These are phyloP conservation scores for Hura crepitans DNA, from an alignment of 441 rosid genomes.

Conservation along the genomic window DNA sequence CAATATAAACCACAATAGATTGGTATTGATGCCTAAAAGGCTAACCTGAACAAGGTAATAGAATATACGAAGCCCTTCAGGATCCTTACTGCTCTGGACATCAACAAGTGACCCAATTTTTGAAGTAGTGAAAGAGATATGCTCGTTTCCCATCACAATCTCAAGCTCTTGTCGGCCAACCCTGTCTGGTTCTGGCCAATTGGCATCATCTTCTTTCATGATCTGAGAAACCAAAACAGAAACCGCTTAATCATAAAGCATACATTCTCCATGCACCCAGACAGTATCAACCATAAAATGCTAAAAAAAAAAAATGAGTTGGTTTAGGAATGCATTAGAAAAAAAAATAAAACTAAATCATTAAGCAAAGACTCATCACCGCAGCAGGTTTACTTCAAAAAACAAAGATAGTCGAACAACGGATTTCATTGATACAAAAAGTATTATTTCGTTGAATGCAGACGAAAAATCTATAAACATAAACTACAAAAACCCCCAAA, in stretches of 20 bases:
- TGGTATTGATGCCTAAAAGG: neutral
- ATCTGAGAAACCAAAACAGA: constrained; percentile 40
- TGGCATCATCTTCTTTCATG: constrained; percentile 92
- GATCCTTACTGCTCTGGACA: constrained; percentile 84
- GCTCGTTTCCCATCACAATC: constrained; percentile 94
- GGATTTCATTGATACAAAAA: neutral
- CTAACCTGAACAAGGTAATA: constrained; percentile 95
- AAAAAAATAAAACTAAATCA: neutral
- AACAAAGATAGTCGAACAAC: neutral
- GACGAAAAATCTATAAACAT: neutral
- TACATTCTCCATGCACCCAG: neutral
- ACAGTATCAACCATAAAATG: neutral
- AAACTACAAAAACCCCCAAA: neutral
- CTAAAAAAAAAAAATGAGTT: neutral
- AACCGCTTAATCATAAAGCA: neutral
- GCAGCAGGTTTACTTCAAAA: too few relatives aligned
- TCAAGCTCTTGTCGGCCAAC: constrained; percentile 92
- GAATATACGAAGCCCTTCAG: constrained; percentile 90
- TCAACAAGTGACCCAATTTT: constrained; percentile 97
- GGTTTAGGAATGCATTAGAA: neutral
- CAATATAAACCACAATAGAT: neutral
- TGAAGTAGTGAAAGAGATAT: constrained; percentile 86
- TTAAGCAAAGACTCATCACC: neutral
- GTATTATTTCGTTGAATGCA: neutral
- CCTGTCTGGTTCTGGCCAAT: constrained; percentile 96